phyloP scores from a whole-genome alignment of 108 stramenopile species.

The Halocafeteria seosinensis region DNA sequence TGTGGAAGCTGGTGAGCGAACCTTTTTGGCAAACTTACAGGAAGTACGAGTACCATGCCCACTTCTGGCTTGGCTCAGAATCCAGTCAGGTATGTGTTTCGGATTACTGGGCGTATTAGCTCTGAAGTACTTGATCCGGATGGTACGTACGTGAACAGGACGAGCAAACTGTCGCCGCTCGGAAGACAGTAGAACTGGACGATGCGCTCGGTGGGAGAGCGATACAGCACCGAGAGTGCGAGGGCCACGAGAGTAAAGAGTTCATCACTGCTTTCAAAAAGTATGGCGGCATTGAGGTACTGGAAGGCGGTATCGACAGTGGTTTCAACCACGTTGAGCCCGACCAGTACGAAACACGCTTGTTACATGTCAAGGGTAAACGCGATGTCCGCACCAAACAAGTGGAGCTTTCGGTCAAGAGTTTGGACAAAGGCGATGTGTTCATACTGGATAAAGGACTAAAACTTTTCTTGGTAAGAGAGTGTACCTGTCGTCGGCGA shows the following conservation, averaged over 20 bases:
- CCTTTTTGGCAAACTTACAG: no score
- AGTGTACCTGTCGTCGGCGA: no score
- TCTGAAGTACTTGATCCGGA: no score
- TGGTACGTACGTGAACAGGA: conserved; percentile 53
- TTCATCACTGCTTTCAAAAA: conserved; percentile 41
- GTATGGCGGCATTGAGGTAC: conserved; percentile 37
- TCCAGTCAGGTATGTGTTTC: no score
- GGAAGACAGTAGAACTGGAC: conserved; percentile 78
- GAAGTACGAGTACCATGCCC: no score
- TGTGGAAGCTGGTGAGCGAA: no score
- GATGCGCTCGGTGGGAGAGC: conserved; percentile 55
- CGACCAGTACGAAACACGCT: conserved; percentile 17
- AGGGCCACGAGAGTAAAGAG: conserved; percentile 51
- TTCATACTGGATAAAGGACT: conserved; percentile 63
- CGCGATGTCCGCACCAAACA: conserved; percentile 45
- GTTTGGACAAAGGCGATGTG: conserved; percentile 58
- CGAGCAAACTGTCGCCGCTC: conserved; percentile 69
- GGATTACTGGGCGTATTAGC: no score
- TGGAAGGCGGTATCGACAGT: conserved; percentile 61
- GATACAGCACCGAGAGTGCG: conserved; percentile 67
- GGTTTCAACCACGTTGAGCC: conserved; percentile 62
- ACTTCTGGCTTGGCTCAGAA: no score
- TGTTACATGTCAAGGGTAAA: conserved; percentile 34
- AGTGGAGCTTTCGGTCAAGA: conserved; percentile 30
- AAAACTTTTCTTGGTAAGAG: conserved; percentile 56